Evolutionary conservation across 164 flowering plant species (phyloP).

Genomic region (Dillenia suffruticosa): DNA sequence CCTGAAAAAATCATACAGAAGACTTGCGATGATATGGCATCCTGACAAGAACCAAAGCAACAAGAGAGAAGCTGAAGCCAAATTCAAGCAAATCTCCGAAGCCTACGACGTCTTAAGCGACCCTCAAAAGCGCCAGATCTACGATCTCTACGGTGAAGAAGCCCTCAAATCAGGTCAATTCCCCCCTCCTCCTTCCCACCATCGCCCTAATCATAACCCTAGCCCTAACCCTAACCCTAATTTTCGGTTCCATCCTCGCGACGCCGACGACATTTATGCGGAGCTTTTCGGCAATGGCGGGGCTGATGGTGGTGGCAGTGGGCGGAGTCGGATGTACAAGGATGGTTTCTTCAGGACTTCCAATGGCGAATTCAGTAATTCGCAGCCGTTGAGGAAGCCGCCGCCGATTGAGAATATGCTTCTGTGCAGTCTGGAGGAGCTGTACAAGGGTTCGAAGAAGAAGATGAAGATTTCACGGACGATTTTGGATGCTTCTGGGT

Average conservation of each 20-base stretch:
- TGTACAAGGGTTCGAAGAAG: conserved; percentile 55
- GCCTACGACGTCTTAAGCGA: conserved; percentile 77
- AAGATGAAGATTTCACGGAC: conserved; percentile 65
- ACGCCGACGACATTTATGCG: conserved; percentile 71
- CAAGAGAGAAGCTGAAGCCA: conserved; percentile 62
- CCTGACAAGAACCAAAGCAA: conserved; percentile 65
- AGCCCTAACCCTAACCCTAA: conserved; percentile 21
- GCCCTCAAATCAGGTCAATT: conserved; percentile 61
- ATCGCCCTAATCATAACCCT: conserved; percentile 5
- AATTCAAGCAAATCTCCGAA: conserved; percentile 78
- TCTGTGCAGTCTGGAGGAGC: conserved; percentile 59
- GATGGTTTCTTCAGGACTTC: conserved; percentile 35
- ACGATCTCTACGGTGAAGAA: conserved; percentile 78
- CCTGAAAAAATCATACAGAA: conserved; percentile 56
- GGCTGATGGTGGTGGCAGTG: conserved; percentile 23
- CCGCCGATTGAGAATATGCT: conserved; percentile 41
- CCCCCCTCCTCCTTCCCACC: conserved; percentile 30
- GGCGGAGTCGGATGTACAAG: conserved; percentile 14
- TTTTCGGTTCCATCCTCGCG: conserved; percentile 51
- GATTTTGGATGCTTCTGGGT: conserved; percentile 55
- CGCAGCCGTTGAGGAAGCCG: conserved; percentile 28
- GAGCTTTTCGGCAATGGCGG: conserved; percentile 58
- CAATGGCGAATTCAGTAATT: conserved; percentile 11
- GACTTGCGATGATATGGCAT: conserved; percentile 84
- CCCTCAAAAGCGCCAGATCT: conserved; percentile 85